Base-by-base conservation (phyloP, 1,284 basidiomycete genomes). In the Meripilus lineatus region DNA sequence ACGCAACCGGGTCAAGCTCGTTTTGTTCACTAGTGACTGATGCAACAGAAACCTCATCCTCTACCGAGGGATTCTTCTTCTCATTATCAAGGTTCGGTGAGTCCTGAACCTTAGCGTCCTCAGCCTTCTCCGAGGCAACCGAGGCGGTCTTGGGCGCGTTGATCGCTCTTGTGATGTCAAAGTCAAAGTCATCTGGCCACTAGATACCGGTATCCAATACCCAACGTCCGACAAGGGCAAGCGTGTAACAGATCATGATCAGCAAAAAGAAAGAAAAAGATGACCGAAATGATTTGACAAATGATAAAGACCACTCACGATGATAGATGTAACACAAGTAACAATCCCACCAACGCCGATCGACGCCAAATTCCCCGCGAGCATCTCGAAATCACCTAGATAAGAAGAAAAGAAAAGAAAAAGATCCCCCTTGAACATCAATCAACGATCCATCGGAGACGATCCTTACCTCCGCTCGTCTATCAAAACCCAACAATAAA, bases 291-390 rank as follows among this genome's bases (percentile, higher is more conserved):
- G 14, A 38, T 28, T 13, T 25, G 39, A 39, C 1, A 24, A 33
- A 30, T 26, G 33, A 36, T 33, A 38, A 6, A 38, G 6, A 7
- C 25, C 32, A 32, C 78, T 49, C 54, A 82, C 81, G 36, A 89
- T 64, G 35, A 79, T 62, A 0, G 88, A 89, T 33, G 75, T 69
- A 0, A 66, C 69, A 22, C 82, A 67, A 0, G 89, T 77, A 53
- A 96, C 70, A 47, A 96, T 82, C 1, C 75, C 87, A 5, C 91
- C 89, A 18, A 89, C 74, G 17, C 81, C 82, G 53, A 97, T 89
- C 0, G 91, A 84, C 1, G 89, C 85, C 11, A 95, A 67, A 65
- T 95, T 94, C 4, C 93, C 92, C 0, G 91, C 84, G 14, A 95
- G 72, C 84, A 89, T 89, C 56, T 86, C 82, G 38, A 81, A 82